Evolutionary conservation across 2,329 filamentous ascomycete genomes (phyloP).

Genomic region (Pestalotiopsis sp.): DNA sequence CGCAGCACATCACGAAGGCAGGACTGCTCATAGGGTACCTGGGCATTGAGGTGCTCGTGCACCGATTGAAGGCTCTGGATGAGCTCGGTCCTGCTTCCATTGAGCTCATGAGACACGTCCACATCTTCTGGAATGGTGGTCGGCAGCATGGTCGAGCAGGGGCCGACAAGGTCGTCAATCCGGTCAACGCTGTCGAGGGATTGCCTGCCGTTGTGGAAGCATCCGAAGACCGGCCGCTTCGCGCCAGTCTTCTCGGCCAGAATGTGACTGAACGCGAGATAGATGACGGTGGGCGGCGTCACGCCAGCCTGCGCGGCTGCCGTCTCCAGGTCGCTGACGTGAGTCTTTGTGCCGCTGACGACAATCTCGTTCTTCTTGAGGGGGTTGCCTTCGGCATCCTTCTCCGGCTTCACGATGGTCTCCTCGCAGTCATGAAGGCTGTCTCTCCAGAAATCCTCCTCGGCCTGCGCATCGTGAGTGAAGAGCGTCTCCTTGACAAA

Average conservation of each 20-base stretch:
- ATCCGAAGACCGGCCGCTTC: conserved; percentile 13
- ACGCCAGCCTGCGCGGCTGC: conserved; percentile 3
- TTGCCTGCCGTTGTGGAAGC: conserved; percentile 14
- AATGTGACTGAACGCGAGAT: conserved; percentile 15
- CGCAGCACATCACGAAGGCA: conserved; percentile 16
- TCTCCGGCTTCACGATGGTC: conserved; percentile 13
- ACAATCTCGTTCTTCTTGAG: conserved; percentile 11
- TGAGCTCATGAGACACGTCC: conserved; percentile 6
- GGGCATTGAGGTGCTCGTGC: conserved; percentile 13
- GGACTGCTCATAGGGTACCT: conserved; percentile 18
- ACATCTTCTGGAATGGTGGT: conserved; percentile 12
- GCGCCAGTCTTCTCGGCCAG: conserved; percentile 14
- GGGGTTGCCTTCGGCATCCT: conserved; percentile 1
- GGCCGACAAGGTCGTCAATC: conserved; percentile 14
- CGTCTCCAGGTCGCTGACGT: background rate
- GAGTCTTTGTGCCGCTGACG: conserved; percentile 9
- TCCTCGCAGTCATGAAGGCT: conserved; percentile 10
- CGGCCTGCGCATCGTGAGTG: conserved; percentile 5
- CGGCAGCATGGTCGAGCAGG: conserved; percentile 18
- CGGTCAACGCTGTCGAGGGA: conserved; percentile 11
- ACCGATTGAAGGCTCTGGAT: conserved; percentile 10
- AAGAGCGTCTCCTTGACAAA: conserved; percentile 13
- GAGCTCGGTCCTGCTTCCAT: conserved; percentile 9
- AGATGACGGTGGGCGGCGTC: conserved; percentile 13
- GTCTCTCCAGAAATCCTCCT: conserved; percentile 11